These are phyloP conservation scores for Cenchrus purpureus DNA, from an alignment of 176 grass and related monocot genomes.

Conservation along the genomic window DNA sequence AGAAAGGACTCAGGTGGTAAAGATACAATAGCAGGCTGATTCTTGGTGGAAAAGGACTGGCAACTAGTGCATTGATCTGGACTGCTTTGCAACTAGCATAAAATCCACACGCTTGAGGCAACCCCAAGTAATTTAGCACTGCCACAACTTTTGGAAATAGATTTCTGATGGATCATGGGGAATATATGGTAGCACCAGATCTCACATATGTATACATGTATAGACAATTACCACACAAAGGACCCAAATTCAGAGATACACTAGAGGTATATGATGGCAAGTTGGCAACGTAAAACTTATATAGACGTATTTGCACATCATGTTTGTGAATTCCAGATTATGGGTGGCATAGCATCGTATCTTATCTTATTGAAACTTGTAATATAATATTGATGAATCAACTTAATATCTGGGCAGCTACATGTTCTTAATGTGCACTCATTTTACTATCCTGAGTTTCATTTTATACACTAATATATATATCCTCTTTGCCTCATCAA, in stretches of 20 bases:
- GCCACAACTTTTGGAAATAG: neutral
- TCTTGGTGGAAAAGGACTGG: neutral
- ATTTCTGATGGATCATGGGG: conserved; percentile 1
- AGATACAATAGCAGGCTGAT: conserved; percentile 13
- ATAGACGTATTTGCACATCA: neutral
- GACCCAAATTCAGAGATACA: conserved; percentile 5
- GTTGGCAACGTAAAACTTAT: neutral
- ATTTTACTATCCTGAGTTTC: conserved; percentile 28
- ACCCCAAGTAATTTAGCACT: conserved; percentile 24
- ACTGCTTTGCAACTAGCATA: conserved; percentile 11
- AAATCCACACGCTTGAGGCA: conserved; percentile 17
- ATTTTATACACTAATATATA: neutral
- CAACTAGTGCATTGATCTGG: conserved; percentile 26
- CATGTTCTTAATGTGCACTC: neutral
- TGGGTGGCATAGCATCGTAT: neutral
- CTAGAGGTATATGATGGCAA: conserved; percentile 19
- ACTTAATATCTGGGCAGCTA: neutral
- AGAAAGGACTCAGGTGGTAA: conserved; percentile 39
- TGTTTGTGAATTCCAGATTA: neutral
- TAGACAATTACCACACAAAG: neutral
- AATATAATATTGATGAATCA: neutral
- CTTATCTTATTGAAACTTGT: neutral
- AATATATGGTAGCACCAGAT: conserved; percentile 5
- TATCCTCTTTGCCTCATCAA: neutral
- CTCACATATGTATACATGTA: neutral